phyloP scores from a whole-genome alignment of 176 grass and related monocot species.

The Bonia amplexicaulis region DNA sequence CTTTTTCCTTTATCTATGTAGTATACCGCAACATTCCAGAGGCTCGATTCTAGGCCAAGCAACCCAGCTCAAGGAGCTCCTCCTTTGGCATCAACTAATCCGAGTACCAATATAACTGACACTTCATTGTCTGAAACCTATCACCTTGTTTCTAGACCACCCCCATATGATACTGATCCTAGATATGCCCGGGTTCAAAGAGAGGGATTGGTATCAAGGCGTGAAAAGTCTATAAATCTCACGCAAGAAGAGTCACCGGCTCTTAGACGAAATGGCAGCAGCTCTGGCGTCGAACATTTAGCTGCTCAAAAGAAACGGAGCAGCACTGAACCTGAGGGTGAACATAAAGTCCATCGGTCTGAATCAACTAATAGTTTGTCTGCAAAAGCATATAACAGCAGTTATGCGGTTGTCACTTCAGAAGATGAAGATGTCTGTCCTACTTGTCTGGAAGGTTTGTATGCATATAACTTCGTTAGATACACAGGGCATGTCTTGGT shows the following conservation, averaged over 20 bases:
- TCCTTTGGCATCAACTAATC: slow-evolving; percentile 35
- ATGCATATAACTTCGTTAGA: not conserved
- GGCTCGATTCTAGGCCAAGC: slow-evolving; percentile 62
- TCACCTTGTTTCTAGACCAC: slow-evolving; percentile 75
- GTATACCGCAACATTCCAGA: slow-evolving; percentile 75
- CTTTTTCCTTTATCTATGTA: slow-evolving; percentile 27
- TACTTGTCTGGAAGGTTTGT: slow-evolving; percentile 87
- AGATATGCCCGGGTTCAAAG: slow-evolving; percentile 66
- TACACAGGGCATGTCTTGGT: not conserved
- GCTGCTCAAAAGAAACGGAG: slow-evolving; percentile 60
- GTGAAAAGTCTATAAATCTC: slow-evolving; percentile 74
- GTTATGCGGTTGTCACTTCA: slow-evolving; percentile 46
- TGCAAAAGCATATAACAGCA: slow-evolving; percentile 52
- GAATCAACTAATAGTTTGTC: slow-evolving; percentile 70
- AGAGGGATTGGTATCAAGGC: slow-evolving; percentile 81
- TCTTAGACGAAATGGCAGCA: slow-evolving; percentile 73
- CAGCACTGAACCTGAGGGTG: slow-evolving; percentile 57
- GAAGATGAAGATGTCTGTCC: slow-evolving; percentile 94
- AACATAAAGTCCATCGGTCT: slow-evolving; percentile 51
- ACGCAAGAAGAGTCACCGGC: slow-evolving; percentile 62
- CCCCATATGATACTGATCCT: slow-evolving; percentile 60
- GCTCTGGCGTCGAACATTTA: slow-evolving; percentile 60
- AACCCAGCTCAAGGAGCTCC: slow-evolving; percentile 50
- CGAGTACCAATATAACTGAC: slow-evolving; percentile 36
- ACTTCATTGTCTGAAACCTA: slow-evolving; percentile 52